These are phyloP conservation scores for Aquilaria yunnanensis DNA, from an alignment of 345 rosid genomes.

Conservation along the genomic window DNA sequence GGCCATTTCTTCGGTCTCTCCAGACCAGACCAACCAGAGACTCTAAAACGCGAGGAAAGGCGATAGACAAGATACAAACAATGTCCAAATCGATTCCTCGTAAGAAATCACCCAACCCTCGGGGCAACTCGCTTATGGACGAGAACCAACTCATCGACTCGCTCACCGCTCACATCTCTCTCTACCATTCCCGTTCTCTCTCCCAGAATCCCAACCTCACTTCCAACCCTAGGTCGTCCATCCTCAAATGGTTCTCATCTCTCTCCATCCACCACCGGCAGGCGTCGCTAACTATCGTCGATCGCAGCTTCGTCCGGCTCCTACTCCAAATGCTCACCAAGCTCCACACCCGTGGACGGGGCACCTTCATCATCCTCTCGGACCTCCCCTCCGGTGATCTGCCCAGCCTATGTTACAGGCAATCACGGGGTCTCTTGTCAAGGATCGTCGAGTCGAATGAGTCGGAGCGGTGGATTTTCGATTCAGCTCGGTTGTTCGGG, in stretches of 20 bases:
- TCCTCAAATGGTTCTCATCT: constrained; percentile 83
- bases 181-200: constrained; percentile 51
- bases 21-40: neutral
- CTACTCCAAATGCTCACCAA: constrained; percentile 70
- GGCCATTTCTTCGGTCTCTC: neutral
- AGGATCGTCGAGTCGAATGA: constrained; percentile 54
- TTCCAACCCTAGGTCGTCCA: constrained; percentile 51
- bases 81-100: constrained; percentile 28
- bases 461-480: constrained; percentile 43
- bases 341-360: constrained; percentile 48
- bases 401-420: constrained; percentile 72
- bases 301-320: constrained; percentile 52
- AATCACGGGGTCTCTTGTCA: constrained; percentile 66
- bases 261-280: constrained; percentile 74
- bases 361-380: constrained; percentile 77
- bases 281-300: constrained; percentile 62
- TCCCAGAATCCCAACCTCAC: constrained; percentile 21
- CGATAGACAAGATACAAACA: neutral
- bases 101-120: constrained; percentile 5
- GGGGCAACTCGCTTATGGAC: constrained; percentile 33
- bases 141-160: constrained; percentile 63
- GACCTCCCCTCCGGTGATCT: constrained; percentile 74
- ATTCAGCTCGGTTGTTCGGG: constrained; percentile 54
- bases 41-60: neutral
- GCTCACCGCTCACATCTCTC: constrained; percentile 86